Evolutionary conservation across 1,139 yeast genomes (phyloP), one percentile per base, ranked within the genome.

Genomic region (Wickerhamomyces sp.): DNA sequence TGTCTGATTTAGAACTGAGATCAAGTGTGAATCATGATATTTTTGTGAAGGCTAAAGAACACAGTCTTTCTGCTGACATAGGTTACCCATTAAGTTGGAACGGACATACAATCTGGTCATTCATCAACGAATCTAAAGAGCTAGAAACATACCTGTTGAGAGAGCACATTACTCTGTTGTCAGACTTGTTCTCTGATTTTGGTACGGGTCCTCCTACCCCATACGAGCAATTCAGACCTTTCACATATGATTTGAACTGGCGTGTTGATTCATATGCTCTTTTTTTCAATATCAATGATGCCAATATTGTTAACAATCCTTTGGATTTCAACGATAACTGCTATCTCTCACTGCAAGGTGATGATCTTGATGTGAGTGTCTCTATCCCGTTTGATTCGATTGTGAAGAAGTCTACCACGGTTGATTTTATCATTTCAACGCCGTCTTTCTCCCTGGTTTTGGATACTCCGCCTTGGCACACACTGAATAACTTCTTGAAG

Each of bases 381-480:
- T 54, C 55, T 0, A 63, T 86, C 2, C 96, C 96, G 0, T 52
- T 80, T 41, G 69, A 71, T 24, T 76, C 78, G 3, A 73, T 82
- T 23, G 70, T 75, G 26, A 66, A 77, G 16, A 72, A 75, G 33
- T 68, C 72, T 7, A 76, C 78, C 3, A 69, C 75, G 0, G 67
- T 86, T 14, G 62, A 68, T 6, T 86, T 72, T 47, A 57, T 59
- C 1, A 48, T 87, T 2, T 47, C 48, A 26, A 82, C 95, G 0
- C 77, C 87, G 0, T 60, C 60, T 34, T 76, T 87, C 46, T 73
- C 79, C 35, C 52, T 89, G 31, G 64, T 73, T 1, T 58, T 89
- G 6, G 83, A 79, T 40, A 75, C 93, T 0, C 97, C 97, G 0
- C 82, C 91, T 0, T 91, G 97, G 95, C 94, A 87, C 52, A 88